These are phyloP conservation scores for Nepenthes gracilis DNA, from an alignment of 148 eudicot genomes.

Conservation along the genomic window DNA sequence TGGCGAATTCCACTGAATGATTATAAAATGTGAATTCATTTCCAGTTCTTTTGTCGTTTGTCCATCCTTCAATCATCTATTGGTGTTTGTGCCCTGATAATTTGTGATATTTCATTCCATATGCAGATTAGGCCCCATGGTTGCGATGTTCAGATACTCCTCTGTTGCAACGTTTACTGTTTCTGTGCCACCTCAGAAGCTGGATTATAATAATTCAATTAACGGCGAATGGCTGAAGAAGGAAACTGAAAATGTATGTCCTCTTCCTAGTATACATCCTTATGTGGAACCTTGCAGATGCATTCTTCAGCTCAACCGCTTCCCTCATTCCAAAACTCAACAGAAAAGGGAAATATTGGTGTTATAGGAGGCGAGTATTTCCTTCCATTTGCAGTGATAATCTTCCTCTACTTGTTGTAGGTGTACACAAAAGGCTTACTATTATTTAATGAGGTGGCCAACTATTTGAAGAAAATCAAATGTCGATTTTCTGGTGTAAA, in stretches of 20 bases:
- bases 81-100: background rate
- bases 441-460: conserved; percentile 46
- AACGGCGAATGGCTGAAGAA: conserved; percentile 41
- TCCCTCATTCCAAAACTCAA: too few relatives aligned
- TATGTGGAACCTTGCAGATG: background rate
- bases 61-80: too few relatives aligned
- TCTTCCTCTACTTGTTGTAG: conserved; percentile 16
- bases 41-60: too few relatives aligned
- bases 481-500: conserved; percentile 31
- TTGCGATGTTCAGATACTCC: conserved; percentile 83
- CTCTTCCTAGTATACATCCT: background rate
- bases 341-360: too few relatives aligned
- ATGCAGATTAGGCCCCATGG: conserved; percentile 88
- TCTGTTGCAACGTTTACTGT: conserved; percentile 54
- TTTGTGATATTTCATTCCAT: background rate
- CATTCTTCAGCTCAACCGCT: too few relatives aligned
- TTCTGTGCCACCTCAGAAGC: conserved; percentile 60
- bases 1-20: too few relatives aligned
- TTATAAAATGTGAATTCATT: too few relatives aligned
- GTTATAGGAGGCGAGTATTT: too few relatives aligned
- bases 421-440: conserved; percentile 43
- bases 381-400: too few relatives aligned
- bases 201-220: conserved; percentile 44
- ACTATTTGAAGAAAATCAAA: conserved; percentile 39
- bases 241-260: conserved; percentile 51